These are phyloP conservation scores for Aureobasidium leucospermi DNA, from an alignment of 2,329 filamentous ascomycete species.

Conservation along the genomic window DNA sequence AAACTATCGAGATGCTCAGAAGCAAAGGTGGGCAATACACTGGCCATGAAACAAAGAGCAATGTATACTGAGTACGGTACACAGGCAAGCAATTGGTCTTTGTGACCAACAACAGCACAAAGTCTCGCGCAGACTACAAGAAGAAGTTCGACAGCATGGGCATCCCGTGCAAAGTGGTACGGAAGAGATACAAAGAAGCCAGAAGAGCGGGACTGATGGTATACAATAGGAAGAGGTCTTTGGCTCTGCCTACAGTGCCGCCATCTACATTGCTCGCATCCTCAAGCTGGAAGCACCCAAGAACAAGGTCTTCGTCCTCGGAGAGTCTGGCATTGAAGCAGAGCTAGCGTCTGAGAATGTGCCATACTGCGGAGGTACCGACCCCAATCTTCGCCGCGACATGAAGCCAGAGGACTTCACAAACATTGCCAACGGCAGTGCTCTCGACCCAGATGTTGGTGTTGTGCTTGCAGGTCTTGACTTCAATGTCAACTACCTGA, in stretches of 20 bases:
- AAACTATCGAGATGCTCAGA: conserved; percentile 77
- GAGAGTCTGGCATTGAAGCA: conserved; percentile 83
- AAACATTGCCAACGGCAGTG: conserved; percentile 61
- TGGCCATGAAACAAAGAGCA: not conserved
- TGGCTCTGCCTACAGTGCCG: conserved; percentile 87
- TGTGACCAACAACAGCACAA: conserved; percentile 98
- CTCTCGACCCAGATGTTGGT: conserved; percentile 81
- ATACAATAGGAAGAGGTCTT: conserved; percentile 74
- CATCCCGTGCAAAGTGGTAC: conserved; percentile 64
- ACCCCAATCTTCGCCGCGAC: conserved; percentile 67
- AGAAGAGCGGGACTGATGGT: not conserved
- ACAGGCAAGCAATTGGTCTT: conserved; percentile 87
- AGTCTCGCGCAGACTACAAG: conserved; percentile 85
- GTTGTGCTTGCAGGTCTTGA: conserved; percentile 86
- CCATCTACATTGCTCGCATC: conserved; percentile 93
- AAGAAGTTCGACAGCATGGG: conserved; percentile 79
- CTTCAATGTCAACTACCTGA: conserved; percentile 93
- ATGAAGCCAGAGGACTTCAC: conserved; percentile 75
- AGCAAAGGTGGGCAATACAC: conserved; percentile 56
- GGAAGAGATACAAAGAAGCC: not conserved
- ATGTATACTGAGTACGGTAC: not conserved
- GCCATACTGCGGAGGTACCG: conserved; percentile 77
- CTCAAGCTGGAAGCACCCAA: conserved; percentile 68
- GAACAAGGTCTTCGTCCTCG: conserved; percentile 91
- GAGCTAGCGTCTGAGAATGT: conserved; percentile 77